phyloP scores from a whole-genome alignment of 495 filamentous ascomycete genomes.

The Xylaria flabelliformis region DNA sequence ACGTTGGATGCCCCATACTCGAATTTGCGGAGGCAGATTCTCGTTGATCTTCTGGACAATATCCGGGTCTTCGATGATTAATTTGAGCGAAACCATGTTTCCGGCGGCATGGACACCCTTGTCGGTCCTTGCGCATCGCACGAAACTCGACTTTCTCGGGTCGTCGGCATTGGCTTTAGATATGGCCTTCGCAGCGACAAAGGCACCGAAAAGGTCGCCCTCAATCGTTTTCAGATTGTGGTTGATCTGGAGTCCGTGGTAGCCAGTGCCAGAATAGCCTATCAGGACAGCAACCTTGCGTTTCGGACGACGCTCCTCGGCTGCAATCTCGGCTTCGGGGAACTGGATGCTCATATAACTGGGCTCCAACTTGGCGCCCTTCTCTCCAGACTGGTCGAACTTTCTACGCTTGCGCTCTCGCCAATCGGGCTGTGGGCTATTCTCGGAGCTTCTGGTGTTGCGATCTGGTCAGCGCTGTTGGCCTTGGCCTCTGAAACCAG shows the following conservation, averaged over 20 bases:
- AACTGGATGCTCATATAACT: slow-evolving; percentile 54
- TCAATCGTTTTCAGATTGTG: slow-evolving; percentile 88
- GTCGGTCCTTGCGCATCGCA: slow-evolving; percentile 93
- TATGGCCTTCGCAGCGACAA: slow-evolving; percentile 88
- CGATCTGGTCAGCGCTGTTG: slow-evolving; percentile 38
- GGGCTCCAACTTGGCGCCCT: slow-evolving; percentile 59
- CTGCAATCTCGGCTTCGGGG: slow-evolving; percentile 74
- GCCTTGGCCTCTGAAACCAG: slow-evolving; percentile 23
- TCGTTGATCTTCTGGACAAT: slow-evolving; percentile 90
- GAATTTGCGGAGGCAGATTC: slow-evolving; percentile 82
- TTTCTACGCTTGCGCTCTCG: slow-evolving; percentile 41
- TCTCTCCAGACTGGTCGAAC: slow-evolving; percentile 40
- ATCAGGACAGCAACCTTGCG: slow-evolving; percentile 94
- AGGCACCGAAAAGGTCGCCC: slow-evolving; percentile 91
- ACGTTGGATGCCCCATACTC: slow-evolving; percentile 88
- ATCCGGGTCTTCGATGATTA: slow-evolving; percentile 90
- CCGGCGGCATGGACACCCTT: slow-evolving; percentile 98
- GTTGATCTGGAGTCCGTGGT: slow-evolving; percentile 92
- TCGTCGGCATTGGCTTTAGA: slow-evolving; percentile 96
- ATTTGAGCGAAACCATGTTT: slow-evolving; percentile 92
- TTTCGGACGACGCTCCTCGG: slow-evolving; percentile 86
- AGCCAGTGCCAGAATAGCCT: slow-evolving; percentile 95
- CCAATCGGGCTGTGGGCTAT: slow-evolving; percentile 32
- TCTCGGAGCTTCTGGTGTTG: slow-evolving; percentile 28
- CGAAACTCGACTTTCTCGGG: slow-evolving; percentile 92